Conservation (phyloP, 306 rosid genomes). For the Corylus avellana region DNA sequence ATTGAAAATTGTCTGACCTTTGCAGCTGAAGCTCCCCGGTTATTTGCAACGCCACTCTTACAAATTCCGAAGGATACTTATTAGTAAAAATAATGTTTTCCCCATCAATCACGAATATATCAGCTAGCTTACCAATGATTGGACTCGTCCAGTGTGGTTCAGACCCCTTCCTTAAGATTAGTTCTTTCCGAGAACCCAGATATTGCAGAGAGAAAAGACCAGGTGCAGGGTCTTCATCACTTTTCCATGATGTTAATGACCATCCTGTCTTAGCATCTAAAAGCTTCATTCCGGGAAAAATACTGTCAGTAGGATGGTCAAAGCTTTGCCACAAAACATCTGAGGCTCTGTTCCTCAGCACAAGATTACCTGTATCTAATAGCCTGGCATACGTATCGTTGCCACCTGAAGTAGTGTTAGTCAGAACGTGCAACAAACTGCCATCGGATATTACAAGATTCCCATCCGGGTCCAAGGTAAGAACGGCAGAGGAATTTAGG, state of each 20-base stretch:
- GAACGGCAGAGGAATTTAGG: background rate
- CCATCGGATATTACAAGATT: background rate
- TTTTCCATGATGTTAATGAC: background rate
- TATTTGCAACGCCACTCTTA: background rate
- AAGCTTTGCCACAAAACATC: background rate
- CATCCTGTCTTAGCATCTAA: background rate
- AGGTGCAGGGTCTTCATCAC: background rate
- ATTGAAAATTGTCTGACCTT: no score
- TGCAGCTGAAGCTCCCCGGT: background rate
- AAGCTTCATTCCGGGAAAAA: background rate
- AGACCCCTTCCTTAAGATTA: background rate
- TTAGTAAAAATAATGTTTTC: background rate
- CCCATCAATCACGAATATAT: background rate
- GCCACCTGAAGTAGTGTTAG: background rate
- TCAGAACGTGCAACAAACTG: background rate
- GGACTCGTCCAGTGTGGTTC: background rate
- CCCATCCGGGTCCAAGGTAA: background rate
- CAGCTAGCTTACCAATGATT: background rate
- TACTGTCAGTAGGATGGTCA: background rate
- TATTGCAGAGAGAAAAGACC: background rate
- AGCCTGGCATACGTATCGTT: background rate
- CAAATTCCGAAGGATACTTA: background rate
- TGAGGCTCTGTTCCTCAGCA: background rate
- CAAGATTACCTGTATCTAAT: background rate
- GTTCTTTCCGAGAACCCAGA: background rate